Base-by-base conservation (phyloP, 108 stramenopile genomes). In the Epipyxis sp. region DNA sequence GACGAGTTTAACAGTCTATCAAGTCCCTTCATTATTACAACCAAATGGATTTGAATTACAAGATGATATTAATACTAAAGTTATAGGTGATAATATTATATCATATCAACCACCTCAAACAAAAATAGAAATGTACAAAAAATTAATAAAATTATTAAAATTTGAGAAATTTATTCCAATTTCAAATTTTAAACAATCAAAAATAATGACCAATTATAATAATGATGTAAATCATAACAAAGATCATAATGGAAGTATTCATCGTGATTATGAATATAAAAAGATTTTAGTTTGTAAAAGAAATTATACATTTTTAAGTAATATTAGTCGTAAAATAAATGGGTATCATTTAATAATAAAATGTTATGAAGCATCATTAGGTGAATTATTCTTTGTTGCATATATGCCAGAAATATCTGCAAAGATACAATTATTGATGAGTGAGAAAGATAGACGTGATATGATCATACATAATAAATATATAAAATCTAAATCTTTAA, bases 231-330 rank as follows among this genome's bases (percentile, higher is more conserved):
- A 20, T 20, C 6, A 13, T 50, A 6, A 6, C 46, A 50, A 50
- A 20, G 46, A 50, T 13, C n/a, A n/a, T n/a, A n/a, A n/a, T n/a
- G n/a, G n/a, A n/a, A n/a, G n/a, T n/a, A n/a, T n/a, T n/a, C n/a
- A n/a, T n/a, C n/a, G n/a, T n/a, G n/a, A n/a, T n/a, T n/a, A n/a
- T n/a, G n/a, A n/a, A n/a, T n/a, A n/a, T n/a, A n/a, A n/a, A n/a
- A n/a, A n/a, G n/a, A n/a, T n/a, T n/a, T 25, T 74, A 27, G 46
- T 74, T 29, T 74, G 71, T 74, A 37, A 42, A 27, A 13, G 71
- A 37, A 6, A 74, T 35, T 32, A 54, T 57, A 34, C 10, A 6
- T 37, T 35, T 27, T 74, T 74, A 37, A 6, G n/a, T 39, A 37
- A 74, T 43, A 27, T 29, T 46, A 32, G 40, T 42, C 20, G 46